phyloP scores from a whole-genome alignment of 805 yeast species.

The Vanderwaltozyma polyspora region DNA sequence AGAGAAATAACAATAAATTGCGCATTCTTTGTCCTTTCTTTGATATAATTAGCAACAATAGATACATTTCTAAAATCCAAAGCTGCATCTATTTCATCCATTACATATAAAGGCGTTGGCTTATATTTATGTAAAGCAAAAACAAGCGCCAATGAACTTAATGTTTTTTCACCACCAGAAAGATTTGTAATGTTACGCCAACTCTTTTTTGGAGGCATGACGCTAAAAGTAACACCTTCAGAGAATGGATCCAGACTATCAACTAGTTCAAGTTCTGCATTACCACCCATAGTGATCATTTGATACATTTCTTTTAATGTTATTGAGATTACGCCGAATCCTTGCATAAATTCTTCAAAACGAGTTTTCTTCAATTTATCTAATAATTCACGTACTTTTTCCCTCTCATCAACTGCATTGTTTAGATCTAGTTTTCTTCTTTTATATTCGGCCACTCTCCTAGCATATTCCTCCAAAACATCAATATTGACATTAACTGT shows the following conservation, averaged over 20 bases:
- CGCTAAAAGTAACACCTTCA: slow-evolving; percentile 92
- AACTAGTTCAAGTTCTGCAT: slow-evolving; percentile 91
- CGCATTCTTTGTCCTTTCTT: slow-evolving; percentile 90
- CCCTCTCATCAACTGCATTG: slow-evolving; percentile 54
- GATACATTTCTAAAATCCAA: slow-evolving; percentile 93
- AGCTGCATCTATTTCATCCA: slow-evolving; percentile 99
- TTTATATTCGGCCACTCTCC: slow-evolving; percentile 51
- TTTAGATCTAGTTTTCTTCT: slow-evolving; percentile 57
- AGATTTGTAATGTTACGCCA: slow-evolving; percentile 93
- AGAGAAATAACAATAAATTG: slow-evolving; percentile 92
- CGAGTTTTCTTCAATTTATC: slow-evolving; percentile 66
- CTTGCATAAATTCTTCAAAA: slow-evolving; percentile 84
- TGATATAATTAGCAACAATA: slow-evolving; percentile 93
- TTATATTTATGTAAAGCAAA: slow-evolving; percentile 92
- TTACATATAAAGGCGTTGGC: slow-evolving; percentile 94
- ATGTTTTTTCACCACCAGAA: slow-evolving; percentile 96
- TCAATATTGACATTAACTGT: slow-evolving; percentile 58
- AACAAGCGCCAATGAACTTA: slow-evolving; percentile 87
- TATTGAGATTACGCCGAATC: slow-evolving; percentile 75
- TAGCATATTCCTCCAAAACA: slow-evolving; percentile 64
- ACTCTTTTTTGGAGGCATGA: slow-evolving; percentile 97
- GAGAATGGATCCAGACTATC: slow-evolving; percentile 96
- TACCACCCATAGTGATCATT: slow-evolving; percentile 98
- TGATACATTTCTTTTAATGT: slow-evolving; percentile 94
- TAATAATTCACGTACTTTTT: slow-evolving; percentile 44